A percentile compares a stretch with the other conserved stretches of the same genome.
Conservation (phyloP, 148 eudicot species). For the Mesembryanthemum crystallinum region DNA sequence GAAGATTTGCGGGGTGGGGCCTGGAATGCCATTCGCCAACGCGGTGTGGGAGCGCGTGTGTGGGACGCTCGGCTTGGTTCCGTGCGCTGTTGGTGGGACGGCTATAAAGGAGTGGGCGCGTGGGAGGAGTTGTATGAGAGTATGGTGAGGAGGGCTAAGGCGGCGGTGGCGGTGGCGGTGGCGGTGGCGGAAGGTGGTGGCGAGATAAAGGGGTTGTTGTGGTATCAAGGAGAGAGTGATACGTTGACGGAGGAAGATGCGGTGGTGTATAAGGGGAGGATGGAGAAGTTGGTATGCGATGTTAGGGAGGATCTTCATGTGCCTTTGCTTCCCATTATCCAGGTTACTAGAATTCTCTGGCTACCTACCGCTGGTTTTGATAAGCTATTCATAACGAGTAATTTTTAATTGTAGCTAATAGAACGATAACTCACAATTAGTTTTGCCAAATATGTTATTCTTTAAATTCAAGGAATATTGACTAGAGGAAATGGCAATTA, state of each 20-base stretch:
- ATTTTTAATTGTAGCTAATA: no score
- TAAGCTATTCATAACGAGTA: no score
- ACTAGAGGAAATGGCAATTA: no score
- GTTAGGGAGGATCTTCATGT: conserved; percentile 56
- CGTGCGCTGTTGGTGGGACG: conserved; percentile 61
- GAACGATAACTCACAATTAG: no score
- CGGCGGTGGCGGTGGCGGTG: no score
- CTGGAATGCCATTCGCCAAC: conserved; percentile 75
- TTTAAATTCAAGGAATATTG: no score
- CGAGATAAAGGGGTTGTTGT: conserved; percentile 67
- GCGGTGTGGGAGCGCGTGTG: conserved; percentile 36
- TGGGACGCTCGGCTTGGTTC: conserved; percentile 36
- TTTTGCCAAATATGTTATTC: no score
- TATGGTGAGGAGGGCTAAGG: conserved; percentile 58
- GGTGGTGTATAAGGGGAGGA: conserved; percentile 39
- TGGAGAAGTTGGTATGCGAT: conserved; percentile 54
- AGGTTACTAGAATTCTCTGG: conserved; percentile 40
- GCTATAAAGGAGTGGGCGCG: conserved; percentile 61
- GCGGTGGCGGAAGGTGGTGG: conserved; percentile 33
- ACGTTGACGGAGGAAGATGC: conserved; percentile 41
- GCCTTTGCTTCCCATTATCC: conserved; percentile 74
- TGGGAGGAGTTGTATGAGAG: conserved; percentile 54
- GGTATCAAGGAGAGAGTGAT: conserved; percentile 93
- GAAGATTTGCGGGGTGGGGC: conserved; percentile 77
- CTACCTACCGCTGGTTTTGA: no score